These are phyloP conservation scores for Ophiocordyceps sinensis DNA, from an alignment of 2,329 filamentous ascomycete species.

Conservation along the genomic window DNA sequence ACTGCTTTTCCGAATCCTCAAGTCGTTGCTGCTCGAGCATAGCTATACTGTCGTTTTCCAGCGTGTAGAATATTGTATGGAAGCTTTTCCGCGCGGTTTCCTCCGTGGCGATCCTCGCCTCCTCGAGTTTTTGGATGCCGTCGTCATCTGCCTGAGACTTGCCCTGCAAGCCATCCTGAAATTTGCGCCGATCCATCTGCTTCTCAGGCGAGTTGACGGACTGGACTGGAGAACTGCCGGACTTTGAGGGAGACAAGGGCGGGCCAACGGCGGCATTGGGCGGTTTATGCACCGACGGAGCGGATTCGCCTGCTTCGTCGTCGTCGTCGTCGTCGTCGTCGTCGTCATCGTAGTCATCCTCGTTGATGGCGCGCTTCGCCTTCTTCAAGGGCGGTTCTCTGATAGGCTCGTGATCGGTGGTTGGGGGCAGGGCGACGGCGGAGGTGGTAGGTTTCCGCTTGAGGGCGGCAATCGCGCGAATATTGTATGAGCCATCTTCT, in stretches of 20 bases:
- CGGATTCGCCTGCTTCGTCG: constrained; percentile 33
- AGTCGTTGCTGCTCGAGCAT: constrained; percentile 97
- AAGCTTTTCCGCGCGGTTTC: constrained; percentile 83
- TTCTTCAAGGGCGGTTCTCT: constrained; percentile 56
- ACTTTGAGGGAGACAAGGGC: constrained; percentile 55
- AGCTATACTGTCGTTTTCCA: constrained; percentile 87
- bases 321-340: constrained; percentile 62
- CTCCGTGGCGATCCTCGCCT: constrained; percentile 80
- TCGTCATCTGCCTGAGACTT: constrained; percentile 65
- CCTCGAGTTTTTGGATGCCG: constrained; percentile 83
- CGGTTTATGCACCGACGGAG: constrained; percentile 34
- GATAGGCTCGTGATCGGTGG: constrained; percentile 44
- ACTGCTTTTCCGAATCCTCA: constrained; percentile 89
- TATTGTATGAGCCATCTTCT: constrained; percentile 38
- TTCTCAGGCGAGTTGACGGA: constrained; percentile 48
- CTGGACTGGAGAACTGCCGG: constrained; percentile 50
- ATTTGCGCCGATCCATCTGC: constrained; percentile 37
- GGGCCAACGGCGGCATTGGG: constrained; percentile 39
- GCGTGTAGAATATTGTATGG: constrained; percentile 84
- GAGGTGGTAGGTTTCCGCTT: constrained; percentile 24
- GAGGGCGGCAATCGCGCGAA: constrained; percentile 38
- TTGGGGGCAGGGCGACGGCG: constrained; percentile 31
- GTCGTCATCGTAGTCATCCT: constrained; percentile 78
- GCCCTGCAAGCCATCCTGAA: constrained; percentile 30
- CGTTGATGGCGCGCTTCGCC: constrained; percentile 62